Evolutionary conservation across 495 filamentous ascomycete genomes (phyloP), one percentile per base, ranked within the genome.

Genomic region (Aspergillus nanangensis): DNA sequence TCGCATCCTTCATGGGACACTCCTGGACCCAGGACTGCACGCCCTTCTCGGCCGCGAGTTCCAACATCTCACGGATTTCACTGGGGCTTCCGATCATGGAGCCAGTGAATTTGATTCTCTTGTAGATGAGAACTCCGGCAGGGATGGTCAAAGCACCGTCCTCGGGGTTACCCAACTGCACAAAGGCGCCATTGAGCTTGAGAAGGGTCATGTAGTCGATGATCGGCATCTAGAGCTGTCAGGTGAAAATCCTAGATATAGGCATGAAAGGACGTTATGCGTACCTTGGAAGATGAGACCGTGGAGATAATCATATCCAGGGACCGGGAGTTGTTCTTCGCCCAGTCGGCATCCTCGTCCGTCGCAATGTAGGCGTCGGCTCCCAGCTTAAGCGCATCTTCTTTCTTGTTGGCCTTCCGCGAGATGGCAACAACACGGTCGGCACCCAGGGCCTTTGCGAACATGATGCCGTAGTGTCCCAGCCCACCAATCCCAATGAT

Each of bases 401-500:
- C 77, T 48, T 71, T 74, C 71, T 92, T 91, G 40, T 56, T 60
- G 5, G 57, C 56, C 27, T 72, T 76, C 19, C 88, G 77, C 21
- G 81, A 87, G 52, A 92, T 87, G 15, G 75, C 87, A 14, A 88
- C 78, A 3, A 91, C 79, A 52, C 76, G 76, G 45, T 87, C 82
- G 4, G 79, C 79, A 9, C 83, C 83, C 7, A 92, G 60, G 0
- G 85, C 86, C 34, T 66, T 69, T 5, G 70, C 66, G 52, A 67
- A 81, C 48, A 80, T 60, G 24, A 79, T 48, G 4, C 63, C 79
- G 34, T 80, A 76, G 52, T 82, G 83, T 1, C 86, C 87, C 0
- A 93, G 67, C 8, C 87, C 88, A 36, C 88, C 87, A 23, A 91
- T 65, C 8, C 88, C 87, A 33, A 90, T 68, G 47, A 92, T 82